Evolutionary conservation across 345 rosid species (phyloP), one percentile per base, ranked within the genome.

Genomic region (Melastoma malabathricum): DNA sequence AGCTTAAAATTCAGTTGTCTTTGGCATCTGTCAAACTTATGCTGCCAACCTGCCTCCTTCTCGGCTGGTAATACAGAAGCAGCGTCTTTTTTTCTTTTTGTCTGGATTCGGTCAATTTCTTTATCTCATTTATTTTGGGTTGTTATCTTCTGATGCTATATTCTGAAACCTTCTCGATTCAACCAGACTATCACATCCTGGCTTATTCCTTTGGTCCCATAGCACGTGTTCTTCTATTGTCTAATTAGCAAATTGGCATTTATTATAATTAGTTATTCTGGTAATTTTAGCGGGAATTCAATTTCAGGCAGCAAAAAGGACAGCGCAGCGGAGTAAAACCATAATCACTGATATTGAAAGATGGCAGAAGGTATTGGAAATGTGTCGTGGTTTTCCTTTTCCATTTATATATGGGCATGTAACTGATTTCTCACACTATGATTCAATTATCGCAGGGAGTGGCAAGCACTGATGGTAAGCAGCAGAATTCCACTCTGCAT

Each of bases 401-500:
- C 18, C 56, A 57, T 47, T 16, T 46, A 18, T 51, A 43, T 44
- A 75, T 57, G 54, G 64, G 25, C 23, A 15, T 6, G 5, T 50
- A 12, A 16, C 23, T 46, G 65, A 59, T 45, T 70, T 59, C 61
- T 22, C 16, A 48, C 57, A 20, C 44, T 10, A 47, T 18, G 56
- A 47, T 59, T 34, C 41, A 39, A 13, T 60, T 38, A 66, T 52
- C 75, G 66, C 92, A 90, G 98, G 98, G 98, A 66, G 94, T 90
- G 56, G 98, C 98, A 23, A 84, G 96, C 70, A 78, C 86, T 47
- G 98, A 90, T 71, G 89, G 98, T 86, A 72, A 74, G 78, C 58
- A 57, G 54, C 34, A 34, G 52, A 29, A 51, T 51, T 34, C 43
- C 7, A 51, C 3, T 16, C 41, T 34, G 41, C 41, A 34, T 34